Evolutionary conservation across 495 filamentous ascomycete genomes (phyloP).

Genomic region (Hyaloscypha bicolor): DNA sequence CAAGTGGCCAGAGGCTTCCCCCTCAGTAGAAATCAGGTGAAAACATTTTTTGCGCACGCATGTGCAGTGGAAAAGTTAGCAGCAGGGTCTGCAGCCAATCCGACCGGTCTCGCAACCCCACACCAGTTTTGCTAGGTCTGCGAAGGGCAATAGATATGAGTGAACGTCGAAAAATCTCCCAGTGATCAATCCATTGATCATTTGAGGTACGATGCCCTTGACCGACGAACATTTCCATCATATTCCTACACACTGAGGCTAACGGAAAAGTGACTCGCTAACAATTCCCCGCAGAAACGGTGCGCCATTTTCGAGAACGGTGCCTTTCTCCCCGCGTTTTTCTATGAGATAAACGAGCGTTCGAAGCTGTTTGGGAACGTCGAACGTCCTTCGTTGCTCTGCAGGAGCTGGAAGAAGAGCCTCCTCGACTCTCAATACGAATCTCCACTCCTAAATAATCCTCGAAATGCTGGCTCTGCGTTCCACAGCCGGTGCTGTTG

Average conservation of each 20-base stretch:
- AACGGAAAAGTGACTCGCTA: neutral
- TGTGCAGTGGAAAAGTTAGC: slow-evolving; percentile 23
- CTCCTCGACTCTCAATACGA: neutral
- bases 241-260: neutral
- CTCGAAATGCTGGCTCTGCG: slow-evolving; percentile 34
- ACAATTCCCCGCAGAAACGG: neutral
- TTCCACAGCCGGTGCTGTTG: slow-evolving; percentile 30
- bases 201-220: slow-evolving; percentile 17
- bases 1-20: slow-evolving; percentile 19
- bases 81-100: slow-evolving; percentile 16
- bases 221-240: neutral
- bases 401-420: slow-evolving; percentile 26
- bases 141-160: slow-evolving; percentile 10
- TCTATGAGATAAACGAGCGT: slow-evolving; percentile 23
- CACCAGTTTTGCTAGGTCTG: slow-evolving; percentile 10
- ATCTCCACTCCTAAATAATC: slow-evolving; percentile 29
- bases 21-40: neutral
- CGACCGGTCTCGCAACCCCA: slow-evolving; percentile 27
- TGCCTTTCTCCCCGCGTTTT: slow-evolving; percentile 24
- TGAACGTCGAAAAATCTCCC: slow-evolving; percentile 7
- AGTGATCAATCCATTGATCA: slow-evolving; percentile 17
- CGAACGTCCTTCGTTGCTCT: slow-evolving; percentile 23
- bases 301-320: slow-evolving; percentile 26
- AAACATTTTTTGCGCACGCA: slow-evolving; percentile 20
- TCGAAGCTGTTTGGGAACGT: slow-evolving; percentile 26